Evolutionary conservation across 345 rosid genomes (phyloP).

Genomic region (Acer yangbiense): DNA sequence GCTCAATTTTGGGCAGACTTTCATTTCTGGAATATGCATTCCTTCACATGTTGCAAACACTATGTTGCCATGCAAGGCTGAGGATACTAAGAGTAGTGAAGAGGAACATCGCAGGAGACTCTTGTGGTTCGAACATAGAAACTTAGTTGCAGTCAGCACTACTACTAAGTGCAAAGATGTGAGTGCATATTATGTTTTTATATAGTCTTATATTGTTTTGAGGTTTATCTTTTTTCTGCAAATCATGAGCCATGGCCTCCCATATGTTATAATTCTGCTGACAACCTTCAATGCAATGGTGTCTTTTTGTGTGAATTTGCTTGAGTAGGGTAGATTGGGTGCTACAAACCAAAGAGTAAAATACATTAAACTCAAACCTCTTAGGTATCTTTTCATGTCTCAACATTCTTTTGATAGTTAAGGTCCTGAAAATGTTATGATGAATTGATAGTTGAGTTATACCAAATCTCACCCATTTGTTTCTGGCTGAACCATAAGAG

Average conservation of each 20-base stretch:
- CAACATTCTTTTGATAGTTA: not conserved
- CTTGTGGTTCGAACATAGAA: constrained; percentile 59
- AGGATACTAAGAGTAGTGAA: not conserved
- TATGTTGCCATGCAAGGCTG: constrained; percentile 68
- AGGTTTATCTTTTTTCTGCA: not conserved
- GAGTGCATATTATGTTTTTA: constrained; percentile 21
- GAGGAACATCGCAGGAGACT: constrained; percentile 57
- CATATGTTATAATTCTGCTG: not conserved
- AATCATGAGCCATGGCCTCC: not conserved
- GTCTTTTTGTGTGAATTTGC: not conserved
- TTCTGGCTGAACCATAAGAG: not conserved
- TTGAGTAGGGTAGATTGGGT: not conserved
- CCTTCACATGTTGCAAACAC: constrained; percentile 54
- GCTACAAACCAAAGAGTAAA: not conserved
- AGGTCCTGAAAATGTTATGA: not conserved
- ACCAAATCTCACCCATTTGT: not conserved
- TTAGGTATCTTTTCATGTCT: not conserved
- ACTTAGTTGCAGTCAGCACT: constrained; percentile 35
- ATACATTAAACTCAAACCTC: not conserved
- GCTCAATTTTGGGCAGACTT: constrained; percentile 70
- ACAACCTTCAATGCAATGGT: not conserved
- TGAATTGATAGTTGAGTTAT: not conserved
- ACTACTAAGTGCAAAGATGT: constrained; percentile 56
- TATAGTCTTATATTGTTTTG: not conserved
- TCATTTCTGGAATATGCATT: constrained; percentile 65